These are phyloP conservation scores for Paecilomyces fulvus DNA, from an alignment of 2,329 filamentous ascomycete species.

Conservation along the genomic window DNA sequence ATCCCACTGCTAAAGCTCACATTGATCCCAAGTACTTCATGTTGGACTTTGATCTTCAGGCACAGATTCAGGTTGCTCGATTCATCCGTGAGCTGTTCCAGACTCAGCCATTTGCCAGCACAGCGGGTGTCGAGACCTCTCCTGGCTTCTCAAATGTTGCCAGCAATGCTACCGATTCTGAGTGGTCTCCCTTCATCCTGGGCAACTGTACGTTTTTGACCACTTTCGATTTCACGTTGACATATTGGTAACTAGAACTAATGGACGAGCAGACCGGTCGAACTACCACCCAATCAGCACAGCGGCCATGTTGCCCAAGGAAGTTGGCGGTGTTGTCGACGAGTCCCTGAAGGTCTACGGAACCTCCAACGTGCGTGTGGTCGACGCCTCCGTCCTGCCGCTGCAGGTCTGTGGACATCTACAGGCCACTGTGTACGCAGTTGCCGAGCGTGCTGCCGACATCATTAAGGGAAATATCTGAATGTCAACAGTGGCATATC, in stretches of 20 bases:
- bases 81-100: slow-evolving; percentile 14
- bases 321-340: slow-evolving; percentile 26
- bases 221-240: neutral
- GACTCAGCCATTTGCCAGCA: slow-evolving; percentile 9
- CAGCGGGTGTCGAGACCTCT: slow-evolving; percentile 11
- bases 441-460: slow-evolving; percentile 23
- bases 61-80: slow-evolving; percentile 14
- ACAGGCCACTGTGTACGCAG: slow-evolving; percentile 19
- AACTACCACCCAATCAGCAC: slow-evolving; percentile 24
- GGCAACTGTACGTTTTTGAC: slow-evolving; percentile 13
- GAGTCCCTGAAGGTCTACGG: slow-evolving; percentile 23
- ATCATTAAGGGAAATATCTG: slow-evolving; percentile 18
- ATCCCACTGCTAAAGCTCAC: slow-evolving; percentile 12
- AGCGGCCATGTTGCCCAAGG: slow-evolving; percentile 23
- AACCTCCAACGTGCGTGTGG: slow-evolving; percentile 23
- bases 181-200: slow-evolving; percentile 17
- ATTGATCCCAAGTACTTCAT: slow-evolving; percentile 25
- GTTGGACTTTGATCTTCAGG: slow-evolving; percentile 18
- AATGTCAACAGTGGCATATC: neutral
- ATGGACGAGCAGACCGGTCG: slow-evolving; percentile 13
- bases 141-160: slow-evolving; percentile 14
- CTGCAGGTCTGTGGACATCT: slow-evolving; percentile 20
- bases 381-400: slow-evolving; percentile 24
- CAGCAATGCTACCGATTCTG: slow-evolving; percentile 12
- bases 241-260: neutral